Percentiles rank a stretch among this genome's conserved stretches.
These are phyloP conservation scores for Tetrapisispora taiwanensis DNA, from an alignment of 805 yeast genomes.

Conservation along the genomic window DNA sequence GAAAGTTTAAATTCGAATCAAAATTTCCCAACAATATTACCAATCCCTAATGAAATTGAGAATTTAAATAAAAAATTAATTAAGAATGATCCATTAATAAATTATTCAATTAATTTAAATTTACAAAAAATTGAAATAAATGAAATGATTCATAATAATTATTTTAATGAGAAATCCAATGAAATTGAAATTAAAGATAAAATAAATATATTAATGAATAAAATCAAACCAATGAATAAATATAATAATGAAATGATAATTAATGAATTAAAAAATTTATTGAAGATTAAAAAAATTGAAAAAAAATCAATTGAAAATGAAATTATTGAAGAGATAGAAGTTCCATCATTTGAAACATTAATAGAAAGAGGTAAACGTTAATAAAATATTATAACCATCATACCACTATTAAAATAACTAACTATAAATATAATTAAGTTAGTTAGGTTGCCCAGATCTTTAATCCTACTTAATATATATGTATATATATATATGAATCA, in stretches of 20 bases:
- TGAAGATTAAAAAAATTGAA: background rate
- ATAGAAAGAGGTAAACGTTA: slow-evolving; percentile 12
- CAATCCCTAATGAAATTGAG: slow-evolving; percentile 12
- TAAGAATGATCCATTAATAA: slow-evolving; percentile 1
- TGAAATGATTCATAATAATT: slow-evolving; percentile 19
- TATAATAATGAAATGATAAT: background rate
- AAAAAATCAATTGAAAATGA: slow-evolving; percentile 2
- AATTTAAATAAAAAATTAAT: slow-evolving; percentile 5
- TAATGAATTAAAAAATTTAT: slow-evolving; percentile 4
- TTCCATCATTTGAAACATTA: slow-evolving; percentile 17
- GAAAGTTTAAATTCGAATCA: slow-evolving; percentile 4
- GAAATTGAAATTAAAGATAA: slow-evolving; percentile 8
- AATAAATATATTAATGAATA: slow-evolving; percentile 21
- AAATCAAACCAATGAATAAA: slow-evolving; percentile 12
- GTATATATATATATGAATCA: no score
- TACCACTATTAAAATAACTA: no score
- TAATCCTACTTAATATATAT: no score
- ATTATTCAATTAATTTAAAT: slow-evolving; percentile 27
- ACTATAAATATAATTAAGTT: no score
- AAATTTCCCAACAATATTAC: slow-evolving; percentile 12
- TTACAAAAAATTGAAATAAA: slow-evolving; percentile 19
- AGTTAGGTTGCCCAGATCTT: no score
- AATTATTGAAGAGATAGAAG: slow-evolving; percentile 3
- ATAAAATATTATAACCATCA: no score
- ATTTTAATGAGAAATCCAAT: background rate